Base-by-base conservation (phyloP, 1,139 yeast species). In the Pichia inconspicua region DNA sequence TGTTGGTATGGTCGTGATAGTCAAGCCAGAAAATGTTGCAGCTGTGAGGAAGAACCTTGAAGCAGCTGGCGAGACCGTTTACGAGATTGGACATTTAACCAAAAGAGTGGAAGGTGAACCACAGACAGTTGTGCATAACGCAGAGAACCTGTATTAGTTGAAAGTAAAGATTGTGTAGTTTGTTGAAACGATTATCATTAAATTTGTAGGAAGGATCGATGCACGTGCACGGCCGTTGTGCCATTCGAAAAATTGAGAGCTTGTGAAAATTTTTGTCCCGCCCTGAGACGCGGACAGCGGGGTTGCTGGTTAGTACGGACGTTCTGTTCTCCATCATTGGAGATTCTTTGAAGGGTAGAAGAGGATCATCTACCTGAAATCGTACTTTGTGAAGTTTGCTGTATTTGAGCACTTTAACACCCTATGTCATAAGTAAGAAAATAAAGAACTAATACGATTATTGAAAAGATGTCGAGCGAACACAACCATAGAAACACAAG, bases 1-100 rank as follows among this genome's bases (percentile, higher is more conserved):
- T 69, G 78, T 94, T 58, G 99, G 98, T 61, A 94, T 94, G 98
- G 92, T 88, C 39, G 78, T 85, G 46, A 84, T 92, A 60, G 97
- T 88, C 35, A 77, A 75, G 59, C 59, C 65, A 10, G 80, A 74
- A 50, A 77, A 85, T 49, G 96, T 79, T 25, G 78, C 72, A 2
- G 69, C 71, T 54, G 84, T 82, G 17, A 70, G 73, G 45, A 63
- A 70, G 50, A 70, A 77, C 55, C 73, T 92, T 54, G 67, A 72
- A 57, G 69, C 71, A 48, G 81, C 79, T 42, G 88, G 90, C 41
- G 97, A 92, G 71, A 77, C 73, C 10, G 92, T 90, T 5, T 82
- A 79, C 62, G 74, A 74, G 46, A 88, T 94, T 62, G 99, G 99
- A 59, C 67, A 74, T 54, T 75, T 94, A 60, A 79, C 73, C 31